These are phyloP conservation scores for Cerrena zonata DNA, from an alignment of 1,284 basidiomycete species.

Conservation along the genomic window DNA sequence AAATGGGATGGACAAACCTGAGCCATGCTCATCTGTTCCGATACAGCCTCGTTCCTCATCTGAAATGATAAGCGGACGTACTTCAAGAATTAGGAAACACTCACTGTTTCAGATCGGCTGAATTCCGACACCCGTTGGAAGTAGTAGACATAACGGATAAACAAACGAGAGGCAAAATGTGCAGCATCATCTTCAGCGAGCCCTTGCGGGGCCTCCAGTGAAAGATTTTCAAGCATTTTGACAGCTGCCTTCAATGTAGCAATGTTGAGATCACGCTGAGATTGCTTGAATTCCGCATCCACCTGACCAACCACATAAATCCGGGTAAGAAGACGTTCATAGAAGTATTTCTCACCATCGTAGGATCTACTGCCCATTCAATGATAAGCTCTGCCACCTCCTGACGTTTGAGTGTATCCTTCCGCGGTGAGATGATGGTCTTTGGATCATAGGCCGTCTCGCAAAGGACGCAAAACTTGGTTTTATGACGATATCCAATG, in stretches of 20 bases:
- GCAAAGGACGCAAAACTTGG: conserved; percentile 72
- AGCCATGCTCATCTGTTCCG: conserved; percentile 47
- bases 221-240: conserved; percentile 71
- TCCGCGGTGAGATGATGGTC: conserved; percentile 58
- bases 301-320: conserved; percentile 12
- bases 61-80: conserved; percentile 19
- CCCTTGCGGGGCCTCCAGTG: conserved; percentile 58
- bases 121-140: conserved; percentile 59
- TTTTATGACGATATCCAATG: conserved; percentile 57
- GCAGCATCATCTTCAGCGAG: conserved; percentile 56
- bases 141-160: conserved; percentile 69
- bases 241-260: conserved; percentile 68
- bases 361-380: conserved; percentile 65
- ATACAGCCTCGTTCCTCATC: conserved; percentile 41
- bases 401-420: conserved; percentile 64
- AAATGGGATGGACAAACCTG: conserved; percentile 34
- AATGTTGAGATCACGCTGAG: conserved; percentile 64
- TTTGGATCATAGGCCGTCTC: conserved; percentile 62
- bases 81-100: too few relatives aligned
- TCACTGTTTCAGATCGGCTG: conserved; percentile 43
- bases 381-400: conserved; percentile 67
- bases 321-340: conserved; percentile 2
- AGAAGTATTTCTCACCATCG: conserved; percentile 34
- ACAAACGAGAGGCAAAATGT: conserved; percentile 70
- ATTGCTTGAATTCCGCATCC: conserved; percentile 26